Base-by-base conservation (phyloP, 768 basidiomycete species). In the Russula dissimulans region DNA sequence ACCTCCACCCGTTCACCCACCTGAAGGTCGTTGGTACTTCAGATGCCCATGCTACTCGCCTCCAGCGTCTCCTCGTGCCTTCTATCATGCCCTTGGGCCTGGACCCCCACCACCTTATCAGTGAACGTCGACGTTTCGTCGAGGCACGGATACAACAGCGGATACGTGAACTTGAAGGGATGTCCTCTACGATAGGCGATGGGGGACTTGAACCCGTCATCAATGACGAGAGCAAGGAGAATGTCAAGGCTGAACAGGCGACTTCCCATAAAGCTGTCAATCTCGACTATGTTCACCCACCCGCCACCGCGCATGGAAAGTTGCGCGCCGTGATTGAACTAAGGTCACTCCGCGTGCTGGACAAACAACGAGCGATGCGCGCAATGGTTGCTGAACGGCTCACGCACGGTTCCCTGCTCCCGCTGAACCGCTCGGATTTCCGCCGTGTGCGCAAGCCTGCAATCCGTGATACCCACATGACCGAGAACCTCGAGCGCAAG, bases 261-360 rank as follows among this genome's bases (percentile, higher is more conserved):
- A 54, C 42, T 11, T 55, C 57, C 11, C 49, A 53, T 61, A 55
- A 52, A 65, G 60, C 47, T 38, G 50, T 78, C 64, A 77, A 64
- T 41, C 57, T 80, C 18, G 64, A 62, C 2, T 64, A 55, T 18
- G 62, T 65, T 38, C 80, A 85, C 62, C 83, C 87, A 5, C 79
- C 79, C 41, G 73, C 81, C n/a, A 80, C 78, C 18, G 80, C 83
- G 1, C 86, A 89, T 61, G 89, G 89, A 41, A 95, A 95, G 71
- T 76, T 97, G 10, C 86, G 87, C 39, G 93, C 92, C 0, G 74
- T 94, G 57, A 97, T 98, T 62, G 97, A 98, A 73, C 85, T 97
- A 70, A 97, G 95, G 70, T 82, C 85, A 14, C 81, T 99, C 8
- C 83, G 86, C 10, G 79, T 98, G 26, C 80, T 95, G 26, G 91